Percentiles rank a stretch among this genome's conserved stretches.
phyloP scores from a whole-genome alignment of 768 basidiomycete genomes.

The Termitomyces sp. region DNA sequence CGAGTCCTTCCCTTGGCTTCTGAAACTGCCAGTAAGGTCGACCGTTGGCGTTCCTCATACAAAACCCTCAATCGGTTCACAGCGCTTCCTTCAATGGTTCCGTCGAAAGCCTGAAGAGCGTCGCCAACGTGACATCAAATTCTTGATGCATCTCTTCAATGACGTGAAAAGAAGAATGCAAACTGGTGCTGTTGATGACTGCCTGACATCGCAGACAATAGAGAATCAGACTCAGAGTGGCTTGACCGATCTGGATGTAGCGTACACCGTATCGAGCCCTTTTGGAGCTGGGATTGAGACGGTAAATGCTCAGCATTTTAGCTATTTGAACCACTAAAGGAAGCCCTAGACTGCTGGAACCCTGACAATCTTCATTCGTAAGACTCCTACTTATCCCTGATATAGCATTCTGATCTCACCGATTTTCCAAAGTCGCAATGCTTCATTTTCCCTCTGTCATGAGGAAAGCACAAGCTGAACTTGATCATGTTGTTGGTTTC shows the following conservation, averaged over 20 bases:
- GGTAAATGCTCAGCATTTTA: background rate
- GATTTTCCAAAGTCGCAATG: slow-evolving; percentile 8
- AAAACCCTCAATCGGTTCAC: background rate
- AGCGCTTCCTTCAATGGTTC: slow-evolving; percentile 38
- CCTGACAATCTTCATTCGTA: slow-evolving; percentile 7
- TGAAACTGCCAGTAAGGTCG: slow-evolving; percentile 34
- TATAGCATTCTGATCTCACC: background rate
- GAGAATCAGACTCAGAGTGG: slow-evolving; percentile 29
- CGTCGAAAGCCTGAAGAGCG: slow-evolving; percentile 32
- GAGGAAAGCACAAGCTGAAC: slow-evolving; percentile 13
- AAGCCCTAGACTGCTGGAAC: background rate
- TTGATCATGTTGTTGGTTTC: slow-evolving; percentile 9
- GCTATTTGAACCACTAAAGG: background rate
- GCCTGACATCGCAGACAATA: slow-evolving; percentile 33
- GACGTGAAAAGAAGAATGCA: slow-evolving; percentile 38
- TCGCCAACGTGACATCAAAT: slow-evolving; percentile 31
- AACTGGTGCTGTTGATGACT: slow-evolving; percentile 31
- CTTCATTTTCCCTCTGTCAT: slow-evolving; percentile 17
- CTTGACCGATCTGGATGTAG: slow-evolving; percentile 36
- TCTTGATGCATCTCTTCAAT: slow-evolving; percentile 32
- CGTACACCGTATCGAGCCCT: slow-evolving; percentile 37
- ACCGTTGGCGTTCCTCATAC: background rate
- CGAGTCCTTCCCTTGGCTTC: slow-evolving; percentile 41
- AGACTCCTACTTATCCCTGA: background rate
- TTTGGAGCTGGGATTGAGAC: slow-evolving; percentile 42